These are phyloP conservation scores for Penicillium angulare DNA, from an alignment of 495 filamentous ascomycete species.

Conservation along the genomic window DNA sequence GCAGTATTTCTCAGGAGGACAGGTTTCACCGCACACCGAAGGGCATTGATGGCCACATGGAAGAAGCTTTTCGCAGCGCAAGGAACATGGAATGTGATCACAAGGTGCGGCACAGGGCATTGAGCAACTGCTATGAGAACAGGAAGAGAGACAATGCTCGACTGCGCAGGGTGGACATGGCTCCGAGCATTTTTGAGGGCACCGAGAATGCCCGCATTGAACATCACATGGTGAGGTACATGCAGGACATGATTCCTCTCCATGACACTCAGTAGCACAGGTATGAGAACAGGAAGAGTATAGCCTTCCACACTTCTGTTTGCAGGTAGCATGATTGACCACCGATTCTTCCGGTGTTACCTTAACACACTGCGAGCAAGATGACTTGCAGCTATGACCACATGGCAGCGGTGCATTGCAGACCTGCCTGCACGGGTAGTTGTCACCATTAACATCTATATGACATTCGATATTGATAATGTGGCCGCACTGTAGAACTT, in stretches of 20 bases:
- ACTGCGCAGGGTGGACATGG: conserved; percentile 66
- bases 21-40: conserved; percentile 64
- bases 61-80: conserved; percentile 56
- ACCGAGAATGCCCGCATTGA: conserved; percentile 60
- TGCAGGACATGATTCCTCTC: conserved; percentile 46
- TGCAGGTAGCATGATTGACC: conserved; percentile 51
- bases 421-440: conserved; percentile 42
- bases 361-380: conserved; percentile 50
- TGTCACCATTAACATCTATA: conserved; percentile 29
- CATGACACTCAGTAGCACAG: conserved; percentile 57
- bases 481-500: conserved; percentile 56
- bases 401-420: conserved; percentile 54
- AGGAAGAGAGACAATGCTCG: conserved; percentile 52
- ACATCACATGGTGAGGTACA: conserved; percentile 60
- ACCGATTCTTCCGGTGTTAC: conserved; percentile 21
- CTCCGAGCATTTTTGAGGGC: conserved; percentile 56
- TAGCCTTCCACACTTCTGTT: conserved; percentile 49
- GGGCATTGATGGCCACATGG: conserved; percentile 69
- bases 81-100: conserved; percentile 64
- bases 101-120: conserved; percentile 65
- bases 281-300: conserved; percentile 59
- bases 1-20: conserved; percentile 37
- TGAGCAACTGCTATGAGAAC: conserved; percentile 56
- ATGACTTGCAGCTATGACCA: conserved; percentile 57
- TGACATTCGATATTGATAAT: conserved; percentile 48